phyloP scores from a whole-genome alignment of 1,284 basidiomycete genomes.

The Apiotrichum laibachii region DNA sequence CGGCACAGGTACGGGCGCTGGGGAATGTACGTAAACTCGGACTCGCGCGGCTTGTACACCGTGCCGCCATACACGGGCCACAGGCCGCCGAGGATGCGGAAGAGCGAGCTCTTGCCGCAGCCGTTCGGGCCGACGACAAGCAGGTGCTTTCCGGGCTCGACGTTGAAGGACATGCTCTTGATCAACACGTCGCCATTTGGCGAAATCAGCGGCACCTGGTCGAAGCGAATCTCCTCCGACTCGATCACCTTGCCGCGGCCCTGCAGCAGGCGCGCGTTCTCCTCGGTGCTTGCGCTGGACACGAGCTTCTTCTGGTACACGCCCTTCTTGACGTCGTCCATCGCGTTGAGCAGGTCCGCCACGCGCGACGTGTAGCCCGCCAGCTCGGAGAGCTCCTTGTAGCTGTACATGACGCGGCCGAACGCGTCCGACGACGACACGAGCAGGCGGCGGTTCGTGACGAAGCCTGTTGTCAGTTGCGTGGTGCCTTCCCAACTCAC shows the following conservation, averaged over 20 bases:
- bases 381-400: conserved; percentile 90
- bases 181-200: conserved; percentile 94
- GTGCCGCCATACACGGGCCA: conserved; percentile 96
- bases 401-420: conserved; percentile 81
- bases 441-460: conserved; percentile 87
- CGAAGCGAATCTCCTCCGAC: conserved; percentile 80
- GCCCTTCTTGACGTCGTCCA: conserved; percentile 80
- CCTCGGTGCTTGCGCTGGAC: conserved; percentile 69
- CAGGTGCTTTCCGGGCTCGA: conserved; percentile 87
- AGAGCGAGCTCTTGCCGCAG: conserved; percentile 81
- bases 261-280: conserved; percentile 73
- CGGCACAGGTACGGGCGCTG: conserved; percentile 91
- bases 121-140: conserved; percentile 92
- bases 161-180: conserved; percentile 77
- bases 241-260: conserved; percentile 76
- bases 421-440: conserved; percentile 63
- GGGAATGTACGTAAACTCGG: conserved; percentile 90
- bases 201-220: conserved; percentile 90
- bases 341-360: conserved; percentile 81
- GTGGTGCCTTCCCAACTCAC: conserved; percentile 48
- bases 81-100: conserved; percentile 90
- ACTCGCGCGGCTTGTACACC: conserved; percentile 87
- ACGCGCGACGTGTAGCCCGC: conserved; percentile 95
- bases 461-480: conserved; percentile 63
- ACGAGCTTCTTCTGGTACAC: conserved; percentile 87